These are phyloP conservation scores for Fragosphaeria purpurea DNA, from an alignment of 2,329 filamentous ascomycete species.

Conservation along the genomic window DNA sequence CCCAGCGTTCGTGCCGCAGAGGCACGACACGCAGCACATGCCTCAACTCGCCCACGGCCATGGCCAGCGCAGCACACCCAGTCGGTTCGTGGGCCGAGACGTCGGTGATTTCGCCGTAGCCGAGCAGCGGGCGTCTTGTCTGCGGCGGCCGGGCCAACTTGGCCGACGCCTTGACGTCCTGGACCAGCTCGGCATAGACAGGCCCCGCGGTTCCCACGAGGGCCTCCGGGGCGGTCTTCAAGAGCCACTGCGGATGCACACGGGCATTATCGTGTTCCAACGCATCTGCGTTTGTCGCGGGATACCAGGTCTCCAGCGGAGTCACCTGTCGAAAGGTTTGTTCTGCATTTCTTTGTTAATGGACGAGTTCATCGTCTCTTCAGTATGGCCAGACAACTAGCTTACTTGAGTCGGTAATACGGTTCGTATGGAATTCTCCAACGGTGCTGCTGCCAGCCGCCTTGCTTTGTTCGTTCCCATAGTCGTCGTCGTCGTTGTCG, in stretches of 20 bases:
- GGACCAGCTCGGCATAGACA: constrained; percentile 23
- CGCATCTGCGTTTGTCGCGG: constrained; percentile 10
- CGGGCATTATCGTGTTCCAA: background rate
- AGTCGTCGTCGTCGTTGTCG: constrained; percentile 20
- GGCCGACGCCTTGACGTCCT: constrained; percentile 22
- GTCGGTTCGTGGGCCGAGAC: constrained; percentile 17
- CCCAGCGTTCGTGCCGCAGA: constrained; percentile 39
- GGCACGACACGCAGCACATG: constrained; percentile 47
- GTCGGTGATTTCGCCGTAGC: constrained; percentile 44
- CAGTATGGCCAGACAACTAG: background rate
- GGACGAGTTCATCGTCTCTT: no score
- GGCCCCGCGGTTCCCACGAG: constrained; percentile 26
- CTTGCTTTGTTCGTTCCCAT: background rate
- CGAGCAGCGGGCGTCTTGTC: constrained; percentile 31
- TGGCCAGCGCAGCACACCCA: constrained; percentile 31
- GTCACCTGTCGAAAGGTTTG: constrained; percentile 19
- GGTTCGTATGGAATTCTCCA: constrained; percentile 10
- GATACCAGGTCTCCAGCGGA: constrained; percentile 18
- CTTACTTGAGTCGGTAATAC: constrained; percentile 15
- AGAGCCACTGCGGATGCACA: constrained; percentile 39
- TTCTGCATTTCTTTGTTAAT: background rate
- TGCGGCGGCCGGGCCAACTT: constrained; percentile 3
- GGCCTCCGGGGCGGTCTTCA: constrained; percentile 40
- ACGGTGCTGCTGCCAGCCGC: background rate
- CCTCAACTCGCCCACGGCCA: constrained; percentile 45